Evolutionary conservation across 2,329 filamentous ascomycete species (phyloP).

Genomic region (Pseudogymnoascus verrucosus): DNA sequence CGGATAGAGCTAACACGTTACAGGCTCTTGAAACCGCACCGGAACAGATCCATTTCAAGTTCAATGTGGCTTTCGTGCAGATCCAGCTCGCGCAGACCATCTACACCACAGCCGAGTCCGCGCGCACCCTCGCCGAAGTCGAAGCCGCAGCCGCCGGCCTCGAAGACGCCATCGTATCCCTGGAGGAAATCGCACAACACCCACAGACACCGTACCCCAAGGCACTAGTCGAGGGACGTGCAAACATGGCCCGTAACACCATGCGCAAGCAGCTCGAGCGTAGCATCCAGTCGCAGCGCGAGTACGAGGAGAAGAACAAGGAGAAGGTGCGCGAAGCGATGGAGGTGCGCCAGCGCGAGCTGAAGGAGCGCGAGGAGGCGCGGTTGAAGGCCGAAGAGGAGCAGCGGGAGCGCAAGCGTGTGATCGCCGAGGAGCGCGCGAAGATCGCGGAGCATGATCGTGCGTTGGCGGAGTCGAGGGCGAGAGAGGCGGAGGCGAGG

Average conservation of each 20-base stretch:
- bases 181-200: constrained; percentile 55
- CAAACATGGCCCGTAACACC: constrained; percentile 95
- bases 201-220: constrained; percentile 78
- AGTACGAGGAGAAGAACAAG: constrained; percentile 90
- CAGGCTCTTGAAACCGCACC: constrained; percentile 70
- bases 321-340: constrained; percentile 77
- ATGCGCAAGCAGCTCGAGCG: constrained; percentile 87
- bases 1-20: constrained; percentile 14
- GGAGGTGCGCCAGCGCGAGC: constrained; percentile 71
- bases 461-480: constrained; percentile 60
- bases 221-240: constrained; percentile 84
- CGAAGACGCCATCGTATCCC: constrained; percentile 71
- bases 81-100: constrained; percentile 84
- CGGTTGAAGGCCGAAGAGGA: constrained; percentile 58
- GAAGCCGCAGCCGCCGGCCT: constrained; percentile 72
- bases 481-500: constrained; percentile 59
- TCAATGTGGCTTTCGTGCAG: constrained; percentile 97
- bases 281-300: constrained; percentile 72
- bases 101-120: constrained; percentile 63
- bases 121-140: constrained; percentile 72
- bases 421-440: constrained; percentile 79
- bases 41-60: constrained; percentile 84
- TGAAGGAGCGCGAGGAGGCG: constrained; percentile 69
- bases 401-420: constrained; percentile 66
- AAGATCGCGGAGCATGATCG: constrained; percentile 71